Conservation (phyloP, 2,329 filamentous ascomycete species). For the Aspergillus transmontanensis region DNA sequence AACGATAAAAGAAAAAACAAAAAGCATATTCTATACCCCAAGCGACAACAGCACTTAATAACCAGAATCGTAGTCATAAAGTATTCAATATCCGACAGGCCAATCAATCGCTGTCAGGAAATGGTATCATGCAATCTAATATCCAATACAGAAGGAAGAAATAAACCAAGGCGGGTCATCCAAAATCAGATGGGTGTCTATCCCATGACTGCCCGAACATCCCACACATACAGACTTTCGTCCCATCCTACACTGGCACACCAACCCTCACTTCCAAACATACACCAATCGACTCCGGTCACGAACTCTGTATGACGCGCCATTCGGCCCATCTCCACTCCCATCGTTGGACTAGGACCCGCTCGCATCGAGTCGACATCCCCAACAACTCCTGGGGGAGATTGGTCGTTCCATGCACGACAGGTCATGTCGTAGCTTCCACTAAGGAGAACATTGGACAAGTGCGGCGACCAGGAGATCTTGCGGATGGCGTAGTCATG, state of each 20-base stretch:
- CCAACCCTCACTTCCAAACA: slow-evolving; percentile 95
- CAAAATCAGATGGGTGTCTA: slow-evolving; percentile 15
- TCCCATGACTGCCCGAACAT: slow-evolving; percentile 70
- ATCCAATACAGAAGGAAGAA: slow-evolving; percentile 23
- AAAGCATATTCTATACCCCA: slow-evolving; percentile 2
- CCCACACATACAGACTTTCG: slow-evolving; percentile 87
- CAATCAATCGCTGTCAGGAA: slow-evolving; percentile 10
- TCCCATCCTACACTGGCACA: slow-evolving; percentile 95
- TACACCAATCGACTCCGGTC: slow-evolving; percentile 95
- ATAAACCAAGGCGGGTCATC: slow-evolving; percentile 8
- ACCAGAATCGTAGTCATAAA: slow-evolving; percentile 3
- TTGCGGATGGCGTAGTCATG: slow-evolving; percentile 90
- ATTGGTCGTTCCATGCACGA: slow-evolving; percentile 87
- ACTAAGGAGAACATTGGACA: slow-evolving; percentile 82
- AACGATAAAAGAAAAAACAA: background rate
- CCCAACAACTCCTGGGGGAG: slow-evolving; percentile 36
- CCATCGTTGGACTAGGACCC: slow-evolving; percentile 50
- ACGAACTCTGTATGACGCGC: slow-evolving; percentile 93
- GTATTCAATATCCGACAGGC: slow-evolving; percentile 3
- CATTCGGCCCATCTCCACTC: slow-evolving; percentile 81
- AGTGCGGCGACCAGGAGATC: slow-evolving; percentile 89
- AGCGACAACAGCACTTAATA: background rate
- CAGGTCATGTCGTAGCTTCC: slow-evolving; percentile 99
- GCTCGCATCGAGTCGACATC: slow-evolving; percentile 43
- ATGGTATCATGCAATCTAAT: slow-evolving; percentile 29